Evolutionary conservation across 257 asterid genomes (phyloP).

Genomic region (Salvia hispanica): DNA sequence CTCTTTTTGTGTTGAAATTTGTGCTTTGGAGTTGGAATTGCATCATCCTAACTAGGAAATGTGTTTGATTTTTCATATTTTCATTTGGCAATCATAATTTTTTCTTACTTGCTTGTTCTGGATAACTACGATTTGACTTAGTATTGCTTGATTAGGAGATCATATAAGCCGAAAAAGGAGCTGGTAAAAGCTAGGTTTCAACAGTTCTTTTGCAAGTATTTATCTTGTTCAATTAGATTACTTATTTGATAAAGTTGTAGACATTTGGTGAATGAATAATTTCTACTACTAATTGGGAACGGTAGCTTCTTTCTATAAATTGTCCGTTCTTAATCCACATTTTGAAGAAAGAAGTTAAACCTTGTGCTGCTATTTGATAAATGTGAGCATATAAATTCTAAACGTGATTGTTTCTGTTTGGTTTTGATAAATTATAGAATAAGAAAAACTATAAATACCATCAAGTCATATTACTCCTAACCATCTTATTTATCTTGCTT

Average conservation of each 20-base stretch:
- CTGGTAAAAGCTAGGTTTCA: neutral
- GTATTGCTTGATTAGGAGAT: neutral
- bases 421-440: neutral
- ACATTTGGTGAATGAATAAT: neutral
- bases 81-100: neutral
- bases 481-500: slow-evolving; percentile 19
- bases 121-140: neutral
- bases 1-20: neutral
- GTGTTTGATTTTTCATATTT: neutral
- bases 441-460: neutral
- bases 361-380: slow-evolving; percentile 2
- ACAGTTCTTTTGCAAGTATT: neutral
- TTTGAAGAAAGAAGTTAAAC: neutral
- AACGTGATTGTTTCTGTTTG: neutral
- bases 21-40: neutral
- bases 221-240: neutral
- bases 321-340: neutral
- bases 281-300: slow-evolving; percentile 13
- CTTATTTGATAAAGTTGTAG: neutral
- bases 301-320: neutral
- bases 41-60: neutral
- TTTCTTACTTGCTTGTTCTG: neutral
- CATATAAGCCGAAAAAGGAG: neutral
- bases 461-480: neutral
- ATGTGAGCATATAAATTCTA: neutral